Evolutionary conservation across 257 asterid species (phyloP), one percentile per base, ranked within the genome.

Genomic region (Gardenia jasminoides): DNA sequence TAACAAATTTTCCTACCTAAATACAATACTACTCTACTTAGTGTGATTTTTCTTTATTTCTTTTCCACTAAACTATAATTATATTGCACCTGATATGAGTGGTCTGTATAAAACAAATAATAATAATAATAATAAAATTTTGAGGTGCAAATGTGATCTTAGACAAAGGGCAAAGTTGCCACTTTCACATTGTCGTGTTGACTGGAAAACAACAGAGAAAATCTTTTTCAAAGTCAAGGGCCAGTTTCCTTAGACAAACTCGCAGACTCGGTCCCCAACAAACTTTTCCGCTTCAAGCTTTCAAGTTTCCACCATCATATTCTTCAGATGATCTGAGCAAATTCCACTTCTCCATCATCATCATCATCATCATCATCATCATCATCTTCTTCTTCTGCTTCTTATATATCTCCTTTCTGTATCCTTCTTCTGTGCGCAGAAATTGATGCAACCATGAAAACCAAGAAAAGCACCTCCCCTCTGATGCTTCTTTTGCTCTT

Each of bases 361-460:
- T n/a, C n/a, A n/a, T n/a, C n/a, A n/a, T n/a, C n/a, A n/a, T n/a
- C n/a, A n/a, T n/a, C n/a, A n/a, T n/a, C n/a, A n/a, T n/a, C n/a
- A n/a, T n/a, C n/a, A n/a, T 16, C 52, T 65, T 33, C 22, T n/a
- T 0, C 46, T 59, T 43, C 64, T 16, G 16, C 41, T 33, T 16
- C 7, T 31, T 24, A 17, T 19, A 12, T 15, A 39, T 48, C 47
- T 77, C 33, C 28, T 76, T 58, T 24, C 15, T 26, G 66, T 28
- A 41, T 15, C 68, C 26, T 48, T 52, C 71, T 30, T 52, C 64
- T 72, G 74, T 80, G 61, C 30, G 12, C 41, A 52, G 7, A 74
- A 44, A 54, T 59, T 46, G 66, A 47, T 72, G 83, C 71, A 80
- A 70, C 76, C 5, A 85, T 85, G 88, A 41, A 50, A 56, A 73